These are phyloP conservation scores for Xylaria sp. DNA, from an alignment of 2,329 filamentous ascomycete genomes.

Conservation along the genomic window DNA sequence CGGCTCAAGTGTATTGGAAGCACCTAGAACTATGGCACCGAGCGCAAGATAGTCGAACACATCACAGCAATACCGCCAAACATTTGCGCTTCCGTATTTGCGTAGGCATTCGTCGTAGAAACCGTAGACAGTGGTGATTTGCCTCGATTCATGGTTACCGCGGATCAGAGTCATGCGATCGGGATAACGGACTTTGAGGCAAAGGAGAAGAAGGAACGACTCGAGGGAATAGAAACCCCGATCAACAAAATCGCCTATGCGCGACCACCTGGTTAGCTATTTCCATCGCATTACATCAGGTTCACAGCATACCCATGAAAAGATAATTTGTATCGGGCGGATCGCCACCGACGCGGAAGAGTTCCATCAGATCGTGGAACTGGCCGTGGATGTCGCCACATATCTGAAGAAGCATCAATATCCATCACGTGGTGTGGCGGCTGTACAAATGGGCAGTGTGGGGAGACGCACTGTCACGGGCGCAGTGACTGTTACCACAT, in stretches of 20 bases:
- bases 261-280: conserved; percentile 36
- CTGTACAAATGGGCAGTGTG: not conserved
- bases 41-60: conserved; percentile 97
- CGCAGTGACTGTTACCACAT: conserved; percentile 93
- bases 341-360: conserved; percentile 92
- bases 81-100: conserved; percentile 96
- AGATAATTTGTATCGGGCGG: conserved; percentile 96
- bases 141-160: conserved; percentile 94
- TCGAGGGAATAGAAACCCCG: conserved; percentile 98
- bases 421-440: conserved; percentile 5
- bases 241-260: conserved; percentile 90
- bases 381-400: conserved; percentile 97
- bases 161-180: conserved; percentile 96
- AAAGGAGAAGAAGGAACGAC: conserved; percentile 93
- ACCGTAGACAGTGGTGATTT: conserved; percentile 97
- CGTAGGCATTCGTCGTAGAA: conserved; percentile 98
- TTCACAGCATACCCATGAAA: conserved; percentile 80
- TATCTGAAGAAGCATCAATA: conserved; percentile 65
- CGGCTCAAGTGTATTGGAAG: conserved; percentile 70
- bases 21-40: conserved; percentile 89
- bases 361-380: conserved; percentile 96
- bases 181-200: conserved; percentile 95
- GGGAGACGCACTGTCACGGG: conserved; percentile 79
- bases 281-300: not conserved
- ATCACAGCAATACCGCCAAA: conserved; percentile 97